Percentiles rank a stretch among this genome's conserved stretches.
These are phyloP conservation scores for Aspergillus sparsus DNA, from an alignment of 495 filamentous ascomycete species.

Conservation along the genomic window DNA sequence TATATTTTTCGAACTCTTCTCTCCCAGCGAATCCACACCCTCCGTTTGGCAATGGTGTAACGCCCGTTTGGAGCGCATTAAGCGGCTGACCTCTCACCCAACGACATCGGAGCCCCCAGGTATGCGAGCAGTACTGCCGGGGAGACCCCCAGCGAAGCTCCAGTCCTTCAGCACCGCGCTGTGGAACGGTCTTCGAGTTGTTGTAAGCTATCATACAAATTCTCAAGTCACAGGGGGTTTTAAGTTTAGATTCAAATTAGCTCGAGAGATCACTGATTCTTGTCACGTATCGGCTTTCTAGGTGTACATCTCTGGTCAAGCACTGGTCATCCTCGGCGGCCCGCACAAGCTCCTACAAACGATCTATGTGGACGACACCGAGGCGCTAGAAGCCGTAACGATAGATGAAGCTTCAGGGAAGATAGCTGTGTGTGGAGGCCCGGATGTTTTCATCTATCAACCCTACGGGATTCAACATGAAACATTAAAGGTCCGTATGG, in stretches of 20 bases:
- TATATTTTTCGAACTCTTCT: background rate
- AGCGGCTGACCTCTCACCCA: conserved; percentile 26
- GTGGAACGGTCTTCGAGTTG: conserved; percentile 78
- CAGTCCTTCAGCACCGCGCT: conserved; percentile 84
- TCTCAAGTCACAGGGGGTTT: background rate
- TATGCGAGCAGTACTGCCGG: conserved; percentile 84
- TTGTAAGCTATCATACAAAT: conserved; percentile 54
- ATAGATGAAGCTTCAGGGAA: conserved; percentile 83
- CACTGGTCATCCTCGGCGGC: conserved; percentile 77
- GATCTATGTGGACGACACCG: conserved; percentile 79
- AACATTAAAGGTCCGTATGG: conserved; percentile 49
- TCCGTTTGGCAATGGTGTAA: conserved; percentile 44
- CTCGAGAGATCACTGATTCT: background rate
- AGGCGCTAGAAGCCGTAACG: conserved; percentile 67
- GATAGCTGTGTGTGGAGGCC: conserved; percentile 70
- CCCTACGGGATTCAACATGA: conserved; percentile 72
- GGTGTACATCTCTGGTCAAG: conserved; percentile 88
- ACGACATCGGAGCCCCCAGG: conserved; percentile 36
- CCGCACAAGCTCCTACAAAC: conserved; percentile 81
- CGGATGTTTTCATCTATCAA: conserved; percentile 73
- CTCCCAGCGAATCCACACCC: background rate
- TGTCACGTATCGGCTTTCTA: conserved; percentile 35
- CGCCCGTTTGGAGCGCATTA: conserved; percentile 28
- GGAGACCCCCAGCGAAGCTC: conserved; percentile 83
- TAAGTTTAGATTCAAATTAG: background rate